Evolutionary conservation across 2,329 filamentous ascomycete genomes (phyloP), one percentile per base, ranked within the genome.

Genomic region (Monilinia aucupariae): DNA sequence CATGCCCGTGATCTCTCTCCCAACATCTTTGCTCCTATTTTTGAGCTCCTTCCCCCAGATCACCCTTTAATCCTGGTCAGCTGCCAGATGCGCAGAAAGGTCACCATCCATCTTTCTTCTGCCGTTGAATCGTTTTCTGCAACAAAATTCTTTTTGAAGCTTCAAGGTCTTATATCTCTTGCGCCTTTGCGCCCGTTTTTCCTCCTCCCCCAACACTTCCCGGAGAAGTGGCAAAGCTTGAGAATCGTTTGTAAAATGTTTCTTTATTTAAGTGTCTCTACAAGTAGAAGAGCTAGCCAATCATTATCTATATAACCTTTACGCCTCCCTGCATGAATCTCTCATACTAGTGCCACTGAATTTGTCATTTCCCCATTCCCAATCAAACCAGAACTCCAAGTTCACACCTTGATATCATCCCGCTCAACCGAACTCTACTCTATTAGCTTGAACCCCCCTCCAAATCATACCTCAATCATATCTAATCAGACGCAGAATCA

Each of bases 1-100:
- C 73, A 73, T 50, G 74, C 72, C 54, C n/a, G 48, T 2, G 50
- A 64, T 25, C 64, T 74, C 8, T 69, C 72, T 25, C 25, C 47
- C 1, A 67, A 69, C 17, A 67, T 71, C 9, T 64, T 70, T 17
- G 55, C 60, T 3, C 65, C 73, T 3, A 59, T 76, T 22, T 51
- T 63, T 0, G 43, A 64, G 17, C 51, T 70, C 6, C 34, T 34
- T 15, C 27, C 68, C 27, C 27, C 68, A 7, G 20, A 32, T 45
- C 39, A 48, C 3, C 68, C 71, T 1, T 69, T 76, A 45, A 64
- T 77, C 25, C 65, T 77, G 3, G 63, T 76, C 45, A 74, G 75
- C 2, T 73, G 77, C 65, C 76, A 75, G 0, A 78, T 78, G 76
- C 76, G 76, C 4, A 76, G 71, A 20, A 77, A 78, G 59, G 72